Percentiles rank a stretch among this genome's conserved stretches.
Evolutionary conservation across 2,329 filamentous ascomycete species (phyloP).

Genomic region (Beauveria medogensis): DNA sequence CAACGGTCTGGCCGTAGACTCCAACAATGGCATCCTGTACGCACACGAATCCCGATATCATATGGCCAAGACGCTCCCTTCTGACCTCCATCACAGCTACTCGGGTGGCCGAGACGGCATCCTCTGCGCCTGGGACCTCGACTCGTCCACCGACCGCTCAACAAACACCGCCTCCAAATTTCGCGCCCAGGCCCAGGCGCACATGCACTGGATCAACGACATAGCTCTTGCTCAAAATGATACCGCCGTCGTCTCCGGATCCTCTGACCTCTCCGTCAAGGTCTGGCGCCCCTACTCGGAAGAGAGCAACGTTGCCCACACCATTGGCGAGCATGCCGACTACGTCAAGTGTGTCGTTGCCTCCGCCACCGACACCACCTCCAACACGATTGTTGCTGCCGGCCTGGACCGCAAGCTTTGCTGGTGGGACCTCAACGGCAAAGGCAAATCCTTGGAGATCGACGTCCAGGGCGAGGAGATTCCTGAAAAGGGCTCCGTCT

Average conservation of each 20-base stretch:
- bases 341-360: constrained; percentile 93
- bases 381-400: constrained; percentile 87
- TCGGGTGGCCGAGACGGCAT: constrained; percentile 92
- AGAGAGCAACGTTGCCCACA: constrained; percentile 49
- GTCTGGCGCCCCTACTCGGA: constrained; percentile 71
- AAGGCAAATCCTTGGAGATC: constrained; percentile 79
- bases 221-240: constrained; percentile 74
- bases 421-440: constrained; percentile 87
- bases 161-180: constrained; percentile 46
- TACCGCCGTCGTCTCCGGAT: constrained; percentile 75
- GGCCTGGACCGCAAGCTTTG: constrained; percentile 88
- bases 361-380: constrained; percentile 50
- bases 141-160: constrained; percentile 36
- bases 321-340: constrained; percentile 88
- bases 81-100: constrained; percentile 51
- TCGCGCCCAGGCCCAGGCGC: constrained; percentile 58
- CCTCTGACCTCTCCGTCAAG: constrained; percentile 90
- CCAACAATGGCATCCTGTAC: constrained; percentile 77
- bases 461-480: constrained; percentile 76
- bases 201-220: constrained; percentile 96
- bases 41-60: constrained; percentile 24
- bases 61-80: constrained; percentile 10
- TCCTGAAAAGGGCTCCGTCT: constrained; percentile 87
- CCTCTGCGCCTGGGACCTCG: constrained; percentile 90
- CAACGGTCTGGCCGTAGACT: constrained; percentile 86